Evolutionary conservation across 106 monocot species (phyloP).

Genomic region (Acorus gramineus): DNA sequence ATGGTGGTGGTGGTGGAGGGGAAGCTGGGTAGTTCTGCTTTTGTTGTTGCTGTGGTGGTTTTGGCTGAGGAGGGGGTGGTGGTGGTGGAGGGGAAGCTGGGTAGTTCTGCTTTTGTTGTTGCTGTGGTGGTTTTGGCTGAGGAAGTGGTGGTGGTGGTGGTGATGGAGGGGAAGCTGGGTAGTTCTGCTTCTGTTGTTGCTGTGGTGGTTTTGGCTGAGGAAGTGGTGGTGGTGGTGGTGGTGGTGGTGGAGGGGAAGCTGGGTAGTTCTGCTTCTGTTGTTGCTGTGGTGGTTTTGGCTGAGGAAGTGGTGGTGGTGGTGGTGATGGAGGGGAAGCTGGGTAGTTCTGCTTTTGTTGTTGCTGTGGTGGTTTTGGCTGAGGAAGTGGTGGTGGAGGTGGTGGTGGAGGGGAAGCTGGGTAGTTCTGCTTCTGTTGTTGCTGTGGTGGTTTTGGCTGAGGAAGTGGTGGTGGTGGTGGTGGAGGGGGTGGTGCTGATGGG

Average conservation of each 20-base stretch:
- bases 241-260: neutral
- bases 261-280: too few relatives aligned
- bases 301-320: too few relatives aligned
- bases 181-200: neutral
- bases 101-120: too few relatives aligned
- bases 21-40: neutral
- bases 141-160: too few relatives aligned
- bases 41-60: neutral
- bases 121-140: too few relatives aligned
- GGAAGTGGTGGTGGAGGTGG: neutral
- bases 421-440: neutral
- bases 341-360: neutral
- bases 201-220: constrained; percentile 1
- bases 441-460: neutral
- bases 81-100: neutral
- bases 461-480: neutral
- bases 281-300: too few relatives aligned
- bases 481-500: neutral
- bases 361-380: constrained; percentile 1
- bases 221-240: constrained; percentile 1
- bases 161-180: too few relatives aligned
- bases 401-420: neutral
- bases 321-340: too few relatives aligned
- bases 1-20: neutral
- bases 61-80: neutral